Conservation (phyloP, 1,284 basidiomycete species). For the Naganishia sp. region DNA sequence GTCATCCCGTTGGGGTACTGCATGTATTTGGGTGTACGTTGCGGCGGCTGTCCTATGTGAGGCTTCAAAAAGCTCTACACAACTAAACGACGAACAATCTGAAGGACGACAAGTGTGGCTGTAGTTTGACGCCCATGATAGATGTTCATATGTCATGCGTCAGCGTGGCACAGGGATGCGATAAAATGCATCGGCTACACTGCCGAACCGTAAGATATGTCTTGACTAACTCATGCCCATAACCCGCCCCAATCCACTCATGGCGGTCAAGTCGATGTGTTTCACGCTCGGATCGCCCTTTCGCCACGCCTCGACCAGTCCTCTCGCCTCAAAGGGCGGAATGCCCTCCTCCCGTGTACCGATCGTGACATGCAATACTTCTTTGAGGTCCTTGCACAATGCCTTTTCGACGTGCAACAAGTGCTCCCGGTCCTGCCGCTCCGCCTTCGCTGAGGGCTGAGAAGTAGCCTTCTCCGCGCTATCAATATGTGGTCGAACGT, state of each 20-base stretch:
- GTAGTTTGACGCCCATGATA: too few relatives aligned
- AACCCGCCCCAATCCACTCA: slow-evolving; percentile 26
- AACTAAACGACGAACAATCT: too few relatives aligned
- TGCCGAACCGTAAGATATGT: background rate
- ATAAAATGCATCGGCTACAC: too few relatives aligned
- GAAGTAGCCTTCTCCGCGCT: slow-evolving; percentile 4
- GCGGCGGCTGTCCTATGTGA: too few relatives aligned
- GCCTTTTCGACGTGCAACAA: slow-evolving; percentile 46
- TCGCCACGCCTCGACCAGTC: slow-evolving; percentile 55
- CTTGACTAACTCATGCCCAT: slow-evolving; percentile 28
- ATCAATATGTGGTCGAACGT: slow-evolving; percentile 58
- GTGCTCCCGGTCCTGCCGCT: slow-evolving; percentile 23
- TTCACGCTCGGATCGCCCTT: slow-evolving; percentile 33
- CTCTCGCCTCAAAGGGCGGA: slow-evolving; percentile 69
- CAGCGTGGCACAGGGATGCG: too few relatives aligned
- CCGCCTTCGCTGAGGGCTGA: slow-evolving; percentile 6
- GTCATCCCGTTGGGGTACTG: background rate
- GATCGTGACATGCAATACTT: slow-evolving; percentile 80
- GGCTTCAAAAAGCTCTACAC: too few relatives aligned
- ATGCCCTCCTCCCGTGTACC: slow-evolving; percentile 67
- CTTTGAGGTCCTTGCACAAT: slow-evolving; percentile 59
- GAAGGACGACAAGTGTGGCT: too few relatives aligned
- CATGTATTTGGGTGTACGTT: background rate
- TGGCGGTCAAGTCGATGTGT: slow-evolving; percentile 25
- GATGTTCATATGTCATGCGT: too few relatives aligned